Evolutionary conservation across 2,329 filamentous ascomycete genomes (phyloP), one percentile per base, ranked within the genome.

Genomic region (Aspergillus pseudotamarii): DNA sequence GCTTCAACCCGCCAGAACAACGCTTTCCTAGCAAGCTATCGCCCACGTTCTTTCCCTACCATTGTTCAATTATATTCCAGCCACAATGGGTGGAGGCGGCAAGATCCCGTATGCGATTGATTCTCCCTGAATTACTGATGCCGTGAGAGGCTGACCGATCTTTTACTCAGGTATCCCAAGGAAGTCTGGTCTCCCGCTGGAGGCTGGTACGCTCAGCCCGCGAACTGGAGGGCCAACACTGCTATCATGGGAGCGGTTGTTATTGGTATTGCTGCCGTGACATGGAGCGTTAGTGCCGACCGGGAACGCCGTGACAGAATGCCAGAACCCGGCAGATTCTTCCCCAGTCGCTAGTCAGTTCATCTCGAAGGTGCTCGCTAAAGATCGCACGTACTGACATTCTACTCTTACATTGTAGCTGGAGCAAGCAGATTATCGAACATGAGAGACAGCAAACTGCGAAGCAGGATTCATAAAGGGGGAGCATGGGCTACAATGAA

Each of bases 161-260:
- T 64, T 53, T 59, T 59, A 53, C 63, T 59, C 73, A 96, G 93
- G 76, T 97, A 97, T 82, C 94, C 93, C 80, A 97, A 97, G 86
- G 94, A 99, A 86, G 93, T 99, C 86, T 99, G 95, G 95, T 98
- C 95, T 76, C 95, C 95, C 66, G 86, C 94, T 69, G 95, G 95
- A 86, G 95, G 95, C 81, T 99, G 95, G 95, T 99, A 99, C 82
- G 84, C 90, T 60, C 94, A 96, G 79, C 95, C 95, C 59, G 85
- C 87, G 71, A 99, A 99, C 86, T 99, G 95, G 95, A 95, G 91
- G 79, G 82, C 84, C 74, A 99, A 99, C 84, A 99, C 95, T 6
- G 85, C 90, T 60, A 84, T 95, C 70, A 88, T 93, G 76, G 86
- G 87, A 64, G 85, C 83, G 55, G 86, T 90, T 61, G 83, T 95